A percentile compares a stretch with the other conserved stretches of the same genome.
Evolutionary conservation across 148 eudicot genomes (phyloP).

Genomic region (Camellia japonica): DNA sequence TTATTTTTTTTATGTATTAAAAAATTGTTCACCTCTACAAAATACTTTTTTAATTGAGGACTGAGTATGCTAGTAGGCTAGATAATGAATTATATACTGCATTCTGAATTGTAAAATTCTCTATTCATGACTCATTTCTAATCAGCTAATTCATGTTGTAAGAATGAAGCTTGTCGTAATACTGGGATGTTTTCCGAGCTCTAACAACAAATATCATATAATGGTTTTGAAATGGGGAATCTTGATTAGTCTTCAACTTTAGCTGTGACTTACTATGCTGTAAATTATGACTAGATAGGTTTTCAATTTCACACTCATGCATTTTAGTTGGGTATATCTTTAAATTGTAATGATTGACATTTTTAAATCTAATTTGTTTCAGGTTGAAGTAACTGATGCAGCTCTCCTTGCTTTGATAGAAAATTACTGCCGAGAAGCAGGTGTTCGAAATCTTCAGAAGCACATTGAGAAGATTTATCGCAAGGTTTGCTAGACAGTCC

Average conservation of each 20-base stretch:
- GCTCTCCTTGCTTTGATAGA: conserved; percentile 93
- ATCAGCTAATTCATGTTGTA: neutral
- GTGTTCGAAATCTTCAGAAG: conserved; percentile 95
- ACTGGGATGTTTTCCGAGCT: neutral
- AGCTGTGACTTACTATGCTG: neutral
- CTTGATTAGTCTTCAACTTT: neutral
- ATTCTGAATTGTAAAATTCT: neutral
- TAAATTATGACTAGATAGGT: neutral
- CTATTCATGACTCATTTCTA: neutral
- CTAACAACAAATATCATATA: neutral
- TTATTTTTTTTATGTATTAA: no score
- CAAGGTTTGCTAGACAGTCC: conserved; percentile 49
- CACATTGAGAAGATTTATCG: conserved; percentile 98
- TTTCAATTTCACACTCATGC: neutral
- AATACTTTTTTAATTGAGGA: neutral
- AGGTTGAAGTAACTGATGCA: conserved; percentile 90
- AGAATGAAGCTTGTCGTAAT: conserved; percentile 1
- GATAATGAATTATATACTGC: neutral
- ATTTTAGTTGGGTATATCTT: neutral
- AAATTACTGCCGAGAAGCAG: conserved; percentile 96
- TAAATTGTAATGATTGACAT: neutral
- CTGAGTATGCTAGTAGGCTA: neutral
- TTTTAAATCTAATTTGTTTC: conserved; percentile 19
- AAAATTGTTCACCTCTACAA: neutral
- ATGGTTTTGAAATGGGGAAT: neutral